A percentile compares a stretch with the other conserved stretches of the same genome.
These are phyloP conservation scores for Tricholoma hemisulphureum DNA, from an alignment of 768 basidiomycete species.

Conservation along the genomic window DNA sequence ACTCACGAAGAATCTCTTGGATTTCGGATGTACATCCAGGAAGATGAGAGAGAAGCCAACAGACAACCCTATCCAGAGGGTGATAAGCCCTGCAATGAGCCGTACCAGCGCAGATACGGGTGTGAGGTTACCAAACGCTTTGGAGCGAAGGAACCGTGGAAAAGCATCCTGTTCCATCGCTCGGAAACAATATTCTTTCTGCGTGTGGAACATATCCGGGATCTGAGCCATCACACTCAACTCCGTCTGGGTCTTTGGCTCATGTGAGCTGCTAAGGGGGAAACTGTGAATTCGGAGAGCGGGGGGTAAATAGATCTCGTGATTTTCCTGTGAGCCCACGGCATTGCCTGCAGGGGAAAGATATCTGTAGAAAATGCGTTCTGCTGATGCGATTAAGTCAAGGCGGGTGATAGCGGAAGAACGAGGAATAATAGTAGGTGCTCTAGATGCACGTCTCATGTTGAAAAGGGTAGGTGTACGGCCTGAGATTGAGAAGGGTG, in stretches of 20 bases:
- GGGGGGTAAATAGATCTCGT: conserved; percentile 97
- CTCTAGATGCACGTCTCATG: conserved; percentile 75
- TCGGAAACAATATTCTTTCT: conserved; percentile 96
- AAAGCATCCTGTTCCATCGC: conserved; percentile 96
- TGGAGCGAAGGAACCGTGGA: conserved; percentile 90
- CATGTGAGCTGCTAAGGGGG: conserved; percentile 72
- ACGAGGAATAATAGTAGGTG: conserved; percentile 92
- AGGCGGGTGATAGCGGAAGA: conserved; percentile 85
- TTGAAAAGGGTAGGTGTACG: conserved; percentile 78
- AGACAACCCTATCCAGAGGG: conserved; percentile 94
- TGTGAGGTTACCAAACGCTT: conserved; percentile 97
- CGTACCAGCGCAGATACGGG: conserved; percentile 86
- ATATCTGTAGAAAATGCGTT: conserved; percentile 94
- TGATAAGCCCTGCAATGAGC: conserved; percentile 78
- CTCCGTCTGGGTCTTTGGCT: conserved; percentile 70
- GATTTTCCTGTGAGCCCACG: conserved; percentile 81
- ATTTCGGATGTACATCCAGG: conserved; percentile 89
- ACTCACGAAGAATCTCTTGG: conserved; percentile 93
- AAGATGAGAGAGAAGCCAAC: conserved; percentile 90
- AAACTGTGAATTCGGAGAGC: conserved; percentile 89
- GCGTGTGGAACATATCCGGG: conserved; percentile 95
- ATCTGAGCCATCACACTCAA: conserved; percentile 78
- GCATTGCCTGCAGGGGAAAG: conserved; percentile 79
- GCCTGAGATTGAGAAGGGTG: conserved; percentile 75
- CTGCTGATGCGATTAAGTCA: conserved; percentile 90